Conservation (phyloP, 179 eudicot species). For the Pouteria campechiana region DNA sequence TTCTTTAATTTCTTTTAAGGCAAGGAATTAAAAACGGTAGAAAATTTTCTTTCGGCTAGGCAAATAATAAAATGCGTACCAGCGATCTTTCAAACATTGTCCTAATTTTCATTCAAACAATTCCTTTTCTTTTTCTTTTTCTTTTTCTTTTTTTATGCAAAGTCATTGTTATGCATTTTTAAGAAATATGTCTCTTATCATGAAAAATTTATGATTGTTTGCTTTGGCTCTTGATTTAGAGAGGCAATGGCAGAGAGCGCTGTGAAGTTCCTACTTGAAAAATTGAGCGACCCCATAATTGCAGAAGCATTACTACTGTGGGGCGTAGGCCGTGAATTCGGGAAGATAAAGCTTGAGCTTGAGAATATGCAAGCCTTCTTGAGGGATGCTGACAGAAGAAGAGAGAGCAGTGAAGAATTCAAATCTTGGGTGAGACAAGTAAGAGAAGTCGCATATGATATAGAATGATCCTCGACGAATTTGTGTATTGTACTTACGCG, state of each 20-base stretch:
- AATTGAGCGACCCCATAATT: slow-evolving; percentile 6
- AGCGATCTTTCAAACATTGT: too few species aligned
- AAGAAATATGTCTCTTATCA: too few species aligned
- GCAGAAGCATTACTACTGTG: slow-evolving; percentile 13
- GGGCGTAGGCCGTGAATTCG: slow-evolving; percentile 12
- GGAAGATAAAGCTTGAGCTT: slow-evolving; percentile 18
- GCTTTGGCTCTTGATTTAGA: too few species aligned
- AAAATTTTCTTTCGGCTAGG: too few species aligned
- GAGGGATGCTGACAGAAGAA: slow-evolving; percentile 19
- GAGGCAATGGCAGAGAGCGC: slow-evolving; percentile 25
- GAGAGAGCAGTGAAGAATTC: slow-evolving; percentile 9
- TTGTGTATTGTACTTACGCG: slow-evolving; percentile 12
- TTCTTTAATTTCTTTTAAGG: too few species aligned
- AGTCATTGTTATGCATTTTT: too few species aligned
- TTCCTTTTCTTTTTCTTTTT: too few species aligned
- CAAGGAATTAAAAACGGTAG: too few species aligned
- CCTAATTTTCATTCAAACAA: too few species aligned
- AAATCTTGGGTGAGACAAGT: slow-evolving; percentile 28
- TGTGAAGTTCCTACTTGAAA: slow-evolving; percentile 12
- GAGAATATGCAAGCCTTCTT: slow-evolving; percentile 26
- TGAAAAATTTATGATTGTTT: too few species aligned
- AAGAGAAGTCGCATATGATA: slow-evolving; percentile 13
- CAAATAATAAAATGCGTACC: too few species aligned
- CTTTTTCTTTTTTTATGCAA: too few species aligned
- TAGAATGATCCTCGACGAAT: slow-evolving; percentile 21